phyloP scores from a whole-genome alignment of 169 alveolate species.

The Eimeria praecox region DNA sequence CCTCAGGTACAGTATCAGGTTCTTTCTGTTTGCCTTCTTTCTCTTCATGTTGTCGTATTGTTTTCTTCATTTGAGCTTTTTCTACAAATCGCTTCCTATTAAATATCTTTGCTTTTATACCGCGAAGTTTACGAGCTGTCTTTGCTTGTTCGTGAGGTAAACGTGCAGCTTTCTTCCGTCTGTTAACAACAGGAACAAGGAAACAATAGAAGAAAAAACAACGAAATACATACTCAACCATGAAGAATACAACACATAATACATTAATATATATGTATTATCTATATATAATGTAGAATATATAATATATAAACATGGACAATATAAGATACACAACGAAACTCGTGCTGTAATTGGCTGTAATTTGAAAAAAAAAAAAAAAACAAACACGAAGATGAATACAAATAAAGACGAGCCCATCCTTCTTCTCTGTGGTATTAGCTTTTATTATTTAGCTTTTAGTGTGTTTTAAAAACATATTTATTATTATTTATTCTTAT shows the following conservation, averaged over 20 bases:
- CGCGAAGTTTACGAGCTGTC: slow-evolving; percentile 96
- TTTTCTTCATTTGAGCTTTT: slow-evolving; percentile 98
- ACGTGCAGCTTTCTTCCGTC: slow-evolving; percentile 97
- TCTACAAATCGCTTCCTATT: slow-evolving; percentile 98
- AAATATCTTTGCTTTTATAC: slow-evolving; percentile 98
- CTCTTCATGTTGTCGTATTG: slow-evolving; percentile 94
- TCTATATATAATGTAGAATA: too few relatives aligned
- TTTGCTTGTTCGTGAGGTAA: slow-evolving; percentile 95
- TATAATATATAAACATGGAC: too few relatives aligned
- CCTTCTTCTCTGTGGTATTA: not conserved
- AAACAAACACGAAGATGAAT: not conserved
- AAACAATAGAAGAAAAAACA: not conserved
- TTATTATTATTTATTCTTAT: not conserved
- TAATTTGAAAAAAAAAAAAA: not conserved
- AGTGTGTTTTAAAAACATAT: not conserved
- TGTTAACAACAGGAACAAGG: slow-evolving; percentile 62
- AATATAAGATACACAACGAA: too few relatives aligned
- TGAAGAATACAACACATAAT: not conserved
- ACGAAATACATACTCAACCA: not conserved
- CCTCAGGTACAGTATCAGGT: slow-evolving; percentile 93
- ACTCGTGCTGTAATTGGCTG: too few relatives aligned
- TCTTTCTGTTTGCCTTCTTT: slow-evolving; percentile 95
- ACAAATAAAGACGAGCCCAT: not conserved
- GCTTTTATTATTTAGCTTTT: not conserved
- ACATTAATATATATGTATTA: not conserved